Evolutionary conservation across 2,329 filamentous ascomycete genomes (phyloP), one percentile per base, ranked within the genome.

Genomic region (Botrytis fragariae): DNA sequence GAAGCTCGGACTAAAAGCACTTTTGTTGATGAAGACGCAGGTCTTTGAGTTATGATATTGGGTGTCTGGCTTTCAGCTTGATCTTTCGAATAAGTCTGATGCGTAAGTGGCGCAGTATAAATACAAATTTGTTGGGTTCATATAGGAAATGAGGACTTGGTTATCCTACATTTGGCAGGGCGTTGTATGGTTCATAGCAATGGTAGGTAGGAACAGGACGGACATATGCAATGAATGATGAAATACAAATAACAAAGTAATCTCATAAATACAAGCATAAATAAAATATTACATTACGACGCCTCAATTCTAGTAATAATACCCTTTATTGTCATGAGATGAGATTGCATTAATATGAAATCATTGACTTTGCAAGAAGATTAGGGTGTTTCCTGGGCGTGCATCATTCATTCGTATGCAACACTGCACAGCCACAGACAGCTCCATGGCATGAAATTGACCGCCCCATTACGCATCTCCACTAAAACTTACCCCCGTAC

Each of bases 1-100:
- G 80, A 82, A 67, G 79, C 79, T 12, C 77, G 81, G 68, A 74
- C 77, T 10, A 80, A 78, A 73, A 82, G 77, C 64, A 77, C 76
- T 32, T 80, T 79, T 63, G 76, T 80, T n/a, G 78, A 81, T 60
- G 80, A 82, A 59, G 80, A 80, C 65, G 63, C 62, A 51, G 76
- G 77, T 32, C 32, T 77, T n/a, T 76, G 62, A 74, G 35, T 32
- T 69, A n/a, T 45, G 59, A 32, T 63, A n/a, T 64, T 32, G 14
- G 42, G 20, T 29, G n/a, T 25, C 32, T 63, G 35, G 48, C 32
- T 64, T 12, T 32, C 12, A 39, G 14, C 25, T 64, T 32, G 59
- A 35, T 64, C 39, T 35, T 42, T 39, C 25, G 32, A 37, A 9
- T 35, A 57, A 22, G 25, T 42, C 37, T 32, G 65, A 35, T 32